Percentiles rank a stretch among this genome's conserved stretches.
Conservation (phyloP, 306 rosid species). For the Cucurbita maxima region DNA sequence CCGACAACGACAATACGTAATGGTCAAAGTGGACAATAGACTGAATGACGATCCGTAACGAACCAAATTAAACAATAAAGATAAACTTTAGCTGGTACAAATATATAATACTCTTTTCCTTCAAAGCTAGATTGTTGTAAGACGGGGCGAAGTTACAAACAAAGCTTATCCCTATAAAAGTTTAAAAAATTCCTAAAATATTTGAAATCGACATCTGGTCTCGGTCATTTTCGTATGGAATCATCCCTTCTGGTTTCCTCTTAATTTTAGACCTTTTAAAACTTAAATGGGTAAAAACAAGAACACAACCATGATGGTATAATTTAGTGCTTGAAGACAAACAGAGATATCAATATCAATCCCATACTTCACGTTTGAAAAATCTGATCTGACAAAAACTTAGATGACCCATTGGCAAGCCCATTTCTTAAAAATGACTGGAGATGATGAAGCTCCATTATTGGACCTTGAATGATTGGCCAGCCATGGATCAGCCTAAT, state of each 20-base stretch:
- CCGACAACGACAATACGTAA: too few species aligned
- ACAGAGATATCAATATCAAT: neutral
- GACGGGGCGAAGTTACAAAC: neutral
- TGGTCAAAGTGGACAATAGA: too few species aligned
- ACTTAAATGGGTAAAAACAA: neutral
- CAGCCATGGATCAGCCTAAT: neutral
- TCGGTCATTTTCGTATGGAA: neutral
- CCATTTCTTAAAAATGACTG: neutral
- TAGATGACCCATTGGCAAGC: constrained; percentile 1
- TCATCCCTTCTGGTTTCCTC: neutral
- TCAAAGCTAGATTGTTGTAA: neutral
- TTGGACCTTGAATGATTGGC: neutral
- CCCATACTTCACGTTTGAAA: neutral
- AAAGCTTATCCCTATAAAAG: neutral
- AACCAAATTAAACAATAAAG: too few species aligned
- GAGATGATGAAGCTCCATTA: neutral
- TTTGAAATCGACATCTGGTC: neutral
- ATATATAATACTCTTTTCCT: neutral
- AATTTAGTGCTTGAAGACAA: neutral
- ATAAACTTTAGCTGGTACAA: too few species aligned
- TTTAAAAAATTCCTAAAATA: neutral
- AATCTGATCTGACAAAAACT: neutral
- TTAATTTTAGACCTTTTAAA: neutral
- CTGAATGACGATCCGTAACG: too few species aligned
- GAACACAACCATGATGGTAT: neutral